Evolutionary conservation across 768 basidiomycete species (phyloP).

Genomic region (Termitomyces sp.): DNA sequence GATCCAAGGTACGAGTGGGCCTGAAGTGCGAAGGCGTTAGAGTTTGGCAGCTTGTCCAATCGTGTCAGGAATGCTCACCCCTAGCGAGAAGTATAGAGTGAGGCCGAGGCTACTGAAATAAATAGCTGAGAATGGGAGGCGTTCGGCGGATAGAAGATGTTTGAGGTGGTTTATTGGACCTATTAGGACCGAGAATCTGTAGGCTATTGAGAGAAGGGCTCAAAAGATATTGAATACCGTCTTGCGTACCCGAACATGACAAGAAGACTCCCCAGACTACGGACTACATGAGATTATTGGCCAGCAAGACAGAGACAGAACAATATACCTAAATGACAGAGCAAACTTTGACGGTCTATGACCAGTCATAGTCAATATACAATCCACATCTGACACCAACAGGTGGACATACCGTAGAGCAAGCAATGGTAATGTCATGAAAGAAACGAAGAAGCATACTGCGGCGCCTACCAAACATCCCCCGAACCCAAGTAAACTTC

Average conservation of each 20-base stretch:
- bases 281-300: conserved; percentile 4
- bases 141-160: conserved; percentile 77
- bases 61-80: conserved; percentile 42
- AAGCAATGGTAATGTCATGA: conserved; percentile 67
- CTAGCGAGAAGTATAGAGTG: conserved; percentile 89
- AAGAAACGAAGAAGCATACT: conserved; percentile 91
- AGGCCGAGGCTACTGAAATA: conserved; percentile 82
- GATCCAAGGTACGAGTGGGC: conserved; percentile 83
- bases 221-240: not conserved
- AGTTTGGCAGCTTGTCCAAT: not conserved
- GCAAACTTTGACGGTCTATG: conserved; percentile 87
- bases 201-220: not conserved
- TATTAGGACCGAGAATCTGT: conserved; percentile 76
- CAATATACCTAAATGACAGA: conserved; percentile 66
- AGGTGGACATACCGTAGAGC: conserved; percentile 28
- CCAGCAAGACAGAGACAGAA: not conserved
- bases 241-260: conserved; percentile 88
- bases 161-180: conserved; percentile 92
- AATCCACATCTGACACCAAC: not conserved
- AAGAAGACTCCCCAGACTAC: conserved; percentile 79
- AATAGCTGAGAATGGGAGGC: conserved; percentile 76
- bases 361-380: conserved; percentile 12
- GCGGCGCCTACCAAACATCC: conserved; percentile 85
- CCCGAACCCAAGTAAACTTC: conserved; percentile 84
- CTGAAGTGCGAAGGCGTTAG: conserved; percentile 28